phyloP scores from a whole-genome alignment of 768 basidiomycete species.

The Pleurotus pulmonarius region DNA sequence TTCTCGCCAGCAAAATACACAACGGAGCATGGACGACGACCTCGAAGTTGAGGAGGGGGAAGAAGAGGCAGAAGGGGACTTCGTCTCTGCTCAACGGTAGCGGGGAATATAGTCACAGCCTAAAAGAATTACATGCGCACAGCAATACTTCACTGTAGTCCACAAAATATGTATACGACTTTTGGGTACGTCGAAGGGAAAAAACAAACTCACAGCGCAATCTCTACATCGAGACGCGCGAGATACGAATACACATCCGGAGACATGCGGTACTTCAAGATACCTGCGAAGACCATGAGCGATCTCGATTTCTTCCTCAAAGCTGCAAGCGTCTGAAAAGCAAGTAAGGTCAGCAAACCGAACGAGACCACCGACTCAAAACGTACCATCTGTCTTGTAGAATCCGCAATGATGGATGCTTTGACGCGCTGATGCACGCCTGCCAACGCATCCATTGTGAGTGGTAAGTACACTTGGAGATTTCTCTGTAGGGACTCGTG shows the following conservation, averaged over 20 bases:
- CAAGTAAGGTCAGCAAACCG: constrained; percentile 6
- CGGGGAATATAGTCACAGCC: no score
- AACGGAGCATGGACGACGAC: constrained; percentile 8
- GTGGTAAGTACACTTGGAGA: constrained; percentile 80
- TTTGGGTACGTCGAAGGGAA: not conserved
- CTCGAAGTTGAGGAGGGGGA: constrained; percentile 25
- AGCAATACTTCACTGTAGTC: not conserved
- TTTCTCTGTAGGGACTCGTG: constrained; percentile 89
- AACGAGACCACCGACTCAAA: not conserved
- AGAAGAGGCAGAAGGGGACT: constrained; percentile 23
- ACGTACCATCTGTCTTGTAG: constrained; percentile 72
- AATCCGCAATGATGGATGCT: constrained; percentile 65
- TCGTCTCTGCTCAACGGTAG: constrained; percentile 39
- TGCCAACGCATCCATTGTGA: constrained; percentile 91
- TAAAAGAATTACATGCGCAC: not conserved
- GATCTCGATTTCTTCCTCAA: constrained; percentile 80
- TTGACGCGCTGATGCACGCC: constrained; percentile 79
- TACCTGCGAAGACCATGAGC: constrained; percentile 84
- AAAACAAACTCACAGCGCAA: constrained; percentile 48
- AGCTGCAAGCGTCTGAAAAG: constrained; percentile 53
- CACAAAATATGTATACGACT: constrained; percentile 6
- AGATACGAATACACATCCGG: constrained; percentile 89
- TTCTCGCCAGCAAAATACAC: not conserved
- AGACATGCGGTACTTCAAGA: constrained; percentile 86
- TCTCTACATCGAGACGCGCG: constrained; percentile 81